A percentile compares a stretch with the other conserved stretches of the same genome.
phyloP scores from a whole-genome alignment of 257 asterid species.

The Misopates orontium region DNA sequence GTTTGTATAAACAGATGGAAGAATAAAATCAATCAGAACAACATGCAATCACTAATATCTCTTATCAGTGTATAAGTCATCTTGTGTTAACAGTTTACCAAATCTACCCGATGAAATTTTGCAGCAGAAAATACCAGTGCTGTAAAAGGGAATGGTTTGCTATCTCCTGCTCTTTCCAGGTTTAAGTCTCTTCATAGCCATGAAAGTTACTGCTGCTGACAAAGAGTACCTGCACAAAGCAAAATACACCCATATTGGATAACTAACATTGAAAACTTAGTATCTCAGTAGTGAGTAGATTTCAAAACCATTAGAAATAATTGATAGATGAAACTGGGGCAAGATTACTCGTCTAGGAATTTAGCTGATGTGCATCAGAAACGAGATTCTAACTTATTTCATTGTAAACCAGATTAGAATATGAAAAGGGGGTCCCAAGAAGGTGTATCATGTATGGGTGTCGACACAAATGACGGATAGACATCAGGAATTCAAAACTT shows the following conservation, averaged over 20 bases:
- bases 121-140: neutral
- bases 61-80: neutral
- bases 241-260: conserved; percentile 19
- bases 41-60: too few relatives aligned
- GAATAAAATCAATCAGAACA: too few relatives aligned
- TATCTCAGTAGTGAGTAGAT: too few relatives aligned
- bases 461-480: neutral
- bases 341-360: too few relatives aligned
- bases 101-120: neutral
- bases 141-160: conserved; percentile 3
- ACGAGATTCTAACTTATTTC: too few relatives aligned
- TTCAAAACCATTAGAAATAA: too few relatives aligned
- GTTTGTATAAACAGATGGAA: neutral
- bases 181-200: conserved; percentile 84
- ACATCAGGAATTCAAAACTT: conserved; percentile 2
- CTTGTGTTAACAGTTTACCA: neutral
- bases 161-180: conserved; percentile 54
- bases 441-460: neutral
- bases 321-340: too few relatives aligned
- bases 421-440: neutral
- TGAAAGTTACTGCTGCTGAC: conserved; percentile 90
- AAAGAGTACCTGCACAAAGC: conserved; percentile 78
- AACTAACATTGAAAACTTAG: neutral
- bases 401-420: neutral
- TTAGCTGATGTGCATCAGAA: too few relatives aligned